These are phyloP conservation scores for Aspergillus uvarum DNA, from an alignment of 2,329 filamentous ascomycete species.

Conservation along the genomic window DNA sequence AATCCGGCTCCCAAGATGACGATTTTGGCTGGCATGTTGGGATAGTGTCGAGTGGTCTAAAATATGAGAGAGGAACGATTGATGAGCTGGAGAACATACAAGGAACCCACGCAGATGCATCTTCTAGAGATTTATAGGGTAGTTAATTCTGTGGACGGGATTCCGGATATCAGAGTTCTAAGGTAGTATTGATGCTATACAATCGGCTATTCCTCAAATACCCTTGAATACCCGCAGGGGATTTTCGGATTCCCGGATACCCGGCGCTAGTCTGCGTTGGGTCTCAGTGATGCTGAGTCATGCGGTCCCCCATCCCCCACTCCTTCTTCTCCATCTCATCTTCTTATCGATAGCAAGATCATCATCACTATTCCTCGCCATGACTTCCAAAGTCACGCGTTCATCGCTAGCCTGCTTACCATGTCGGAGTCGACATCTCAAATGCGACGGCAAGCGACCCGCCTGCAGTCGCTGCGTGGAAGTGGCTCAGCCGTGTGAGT, in stretches of 20 bases:
- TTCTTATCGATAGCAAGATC: not conserved
- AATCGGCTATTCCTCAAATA: too few relatives aligned
- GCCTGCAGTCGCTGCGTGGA: constrained; percentile 44
- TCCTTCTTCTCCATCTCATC: not conserved
- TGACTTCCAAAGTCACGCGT: constrained; percentile 2
- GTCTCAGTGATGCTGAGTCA: not conserved
- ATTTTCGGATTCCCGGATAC: not conserved
- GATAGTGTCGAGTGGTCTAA: too few relatives aligned
- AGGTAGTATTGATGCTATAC: too few relatives aligned
- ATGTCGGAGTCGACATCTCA: constrained; percentile 44
- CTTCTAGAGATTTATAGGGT: too few relatives aligned
- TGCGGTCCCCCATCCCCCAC: not conserved
- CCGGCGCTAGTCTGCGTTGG: not conserved
- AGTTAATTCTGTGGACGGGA: too few relatives aligned
- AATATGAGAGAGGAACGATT: too few relatives aligned
- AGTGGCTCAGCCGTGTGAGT: constrained; percentile 48
- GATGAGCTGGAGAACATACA: too few relatives aligned
- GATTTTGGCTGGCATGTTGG: constrained; percentile 14
- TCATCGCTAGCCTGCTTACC: constrained; percentile 31
- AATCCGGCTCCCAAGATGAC: constrained; percentile 38
- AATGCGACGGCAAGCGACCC: constrained; percentile 49
- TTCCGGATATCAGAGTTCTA: too few relatives aligned
- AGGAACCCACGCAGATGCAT: too few relatives aligned
- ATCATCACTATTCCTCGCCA: not conserved
- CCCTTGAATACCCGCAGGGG: not conserved